Base-by-base conservation (phyloP, 805 yeast genomes). In the Ogataea sp. region DNA sequence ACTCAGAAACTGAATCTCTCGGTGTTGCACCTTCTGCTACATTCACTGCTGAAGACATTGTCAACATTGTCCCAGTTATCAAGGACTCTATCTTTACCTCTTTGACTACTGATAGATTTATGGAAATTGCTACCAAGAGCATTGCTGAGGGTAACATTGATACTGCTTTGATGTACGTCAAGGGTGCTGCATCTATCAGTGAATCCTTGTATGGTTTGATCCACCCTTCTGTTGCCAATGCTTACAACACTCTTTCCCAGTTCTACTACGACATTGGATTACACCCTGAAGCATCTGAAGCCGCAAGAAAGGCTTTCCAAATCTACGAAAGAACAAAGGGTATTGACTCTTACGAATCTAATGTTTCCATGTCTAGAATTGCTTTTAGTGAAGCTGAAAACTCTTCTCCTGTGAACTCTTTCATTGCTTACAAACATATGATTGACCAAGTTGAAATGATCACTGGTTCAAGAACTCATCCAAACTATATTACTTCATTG, bases 181-280 rank as follows among this genome's bases (percentile, higher is more conserved):
- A 70, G 24, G 96, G 90, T 58, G 70, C 93, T 23, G 64, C 85
- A 27, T 63, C 81, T 8, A 69, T 87, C 39, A 76, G 77, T 46
- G 95, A 88, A 57, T 95, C 87, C 55, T 77, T 86, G 24, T 84
- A 84, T 50, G 96, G 97, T 24, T 57, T 70, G 21, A 71, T 90
- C 24, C 93, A 89, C 52, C 73, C 82, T 8, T 87, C 81, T 49
- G 83, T 89, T 23, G 87, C 90, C 13, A 73, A 73, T 38, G 78
- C 79, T 27, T 82, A 81, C 53, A 64, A 78, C 32, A 65, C 75
- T 9, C 65, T 87, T 35, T 82, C 94, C 13, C 78, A 79, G 44
- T 59, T 78, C 16, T 84, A 77, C 62, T 70, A 75, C 42, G 87
- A 80, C 42, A 56, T 76, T 34, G 77, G 78, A 14, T 62, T 72